Conservation (phyloP, 1,284 basidiomycete species). For the Austropuccinia psidii region DNA sequence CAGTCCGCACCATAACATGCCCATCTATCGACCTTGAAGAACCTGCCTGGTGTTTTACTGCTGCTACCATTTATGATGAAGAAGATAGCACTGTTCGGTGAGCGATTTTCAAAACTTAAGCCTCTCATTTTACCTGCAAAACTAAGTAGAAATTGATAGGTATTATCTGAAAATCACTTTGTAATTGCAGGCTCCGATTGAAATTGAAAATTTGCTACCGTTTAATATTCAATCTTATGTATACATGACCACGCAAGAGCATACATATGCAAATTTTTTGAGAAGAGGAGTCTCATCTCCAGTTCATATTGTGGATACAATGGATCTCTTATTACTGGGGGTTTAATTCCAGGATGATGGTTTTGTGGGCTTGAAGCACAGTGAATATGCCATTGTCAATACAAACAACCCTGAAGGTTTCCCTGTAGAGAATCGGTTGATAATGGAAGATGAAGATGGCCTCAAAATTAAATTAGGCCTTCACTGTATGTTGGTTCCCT, state of each 20-base stretch:
- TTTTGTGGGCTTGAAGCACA: constrained; percentile 55
- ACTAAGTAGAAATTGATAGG: background rate
- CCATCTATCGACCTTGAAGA: constrained; percentile 72
- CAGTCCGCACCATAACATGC: constrained; percentile 74
- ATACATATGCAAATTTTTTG: too few species aligned
- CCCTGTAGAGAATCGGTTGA: constrained; percentile 31
- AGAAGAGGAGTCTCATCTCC: constrained; percentile 92
- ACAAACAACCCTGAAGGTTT: constrained; percentile 36
- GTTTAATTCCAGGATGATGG: constrained; percentile 82
- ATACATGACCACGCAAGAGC: too few species aligned
- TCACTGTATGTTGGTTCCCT: constrained; percentile 32
- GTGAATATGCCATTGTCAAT: constrained; percentile 34
- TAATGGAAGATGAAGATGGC: constrained; percentile 30
- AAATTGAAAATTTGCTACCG: constrained; percentile 91
- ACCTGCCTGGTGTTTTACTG: constrained; percentile 91
- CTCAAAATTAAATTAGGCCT: constrained; percentile 23
- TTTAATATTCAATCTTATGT: constrained; percentile 94
- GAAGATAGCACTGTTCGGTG: constrained; percentile 24
- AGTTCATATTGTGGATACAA: constrained; percentile 88
- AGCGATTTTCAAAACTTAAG: background rate
- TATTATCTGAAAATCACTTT: constrained; percentile 36
- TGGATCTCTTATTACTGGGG: constrained; percentile 88
- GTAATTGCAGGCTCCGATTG: constrained; percentile 46
- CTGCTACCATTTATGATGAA: constrained; percentile 44
- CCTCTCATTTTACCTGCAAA: background rate